Evolutionary conservation across 2,329 filamentous ascomycete genomes (phyloP), one percentile per base, ranked within the genome.

Genomic region (Phialophora macrospora): DNA sequence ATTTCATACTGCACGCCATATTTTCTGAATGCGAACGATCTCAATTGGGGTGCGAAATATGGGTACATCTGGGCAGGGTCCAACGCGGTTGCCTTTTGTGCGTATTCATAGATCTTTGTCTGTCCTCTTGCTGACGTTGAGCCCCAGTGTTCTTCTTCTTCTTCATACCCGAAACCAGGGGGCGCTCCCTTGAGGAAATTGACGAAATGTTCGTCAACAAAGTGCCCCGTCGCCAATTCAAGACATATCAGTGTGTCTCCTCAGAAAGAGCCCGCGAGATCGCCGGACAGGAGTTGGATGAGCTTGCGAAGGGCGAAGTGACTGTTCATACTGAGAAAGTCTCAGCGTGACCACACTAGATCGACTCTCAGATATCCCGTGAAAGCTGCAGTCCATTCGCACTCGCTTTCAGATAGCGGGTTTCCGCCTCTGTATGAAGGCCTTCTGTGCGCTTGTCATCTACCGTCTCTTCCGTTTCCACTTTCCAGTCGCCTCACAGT

Each of bases 61-160:
- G 81, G 80, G 1, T 82, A 79, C 64, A 77, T 83, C n/a, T 83
- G 80, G 81, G 81, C 78, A 1, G 73, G 76, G 1, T 81, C 80
- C 0, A 67, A 67, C 1, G 79, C 79, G 3, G 26, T 73, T 1
- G 75, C 81, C 9, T 81, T 79, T 71, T 77, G 75, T 67, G 22
- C 54, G 65, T 67, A 34, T 55, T 14, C 14, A 17, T 8, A 11
- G 12, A 46, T n/a, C 14, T 9, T n/a, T 17, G 2, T n/a, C n/a
- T 12, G 17, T 14, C 4, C 24, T 20, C 9, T 9, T n/a, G 9
- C 28, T 59, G 41, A 59, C 41, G 11, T 41, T 12, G 17, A n/a
- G 30, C 26, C n/a, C 14, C 22, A 62, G 60, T 55, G 9, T 62
- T 62, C 34, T 62, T 62, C 34, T 62, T 62, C 24, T 8, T 75